Evolutionary conservation across 2,329 filamentous ascomycete species (phyloP), one percentile per base, ranked within the genome.

Genomic region (Raffaelea ambrosiae): DNA sequence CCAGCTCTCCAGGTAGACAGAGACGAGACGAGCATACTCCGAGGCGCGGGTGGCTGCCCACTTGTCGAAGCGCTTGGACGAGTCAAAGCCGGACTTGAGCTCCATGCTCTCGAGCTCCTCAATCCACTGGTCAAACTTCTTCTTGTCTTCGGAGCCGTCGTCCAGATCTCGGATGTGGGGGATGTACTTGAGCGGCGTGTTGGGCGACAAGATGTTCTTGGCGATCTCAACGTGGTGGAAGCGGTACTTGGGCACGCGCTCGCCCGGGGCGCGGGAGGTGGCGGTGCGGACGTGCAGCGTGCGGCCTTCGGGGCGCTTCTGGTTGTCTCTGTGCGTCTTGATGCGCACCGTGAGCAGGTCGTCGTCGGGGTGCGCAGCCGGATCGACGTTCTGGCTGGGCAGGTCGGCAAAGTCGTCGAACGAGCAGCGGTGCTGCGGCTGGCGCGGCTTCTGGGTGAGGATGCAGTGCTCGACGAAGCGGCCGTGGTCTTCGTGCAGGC

Each of bases 161-260:
- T 76, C 71, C 23, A 81, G 63, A 52, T 81, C 77, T 46, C 74
- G 70, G 44, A 81, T 61, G 58, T 80, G 76, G 14, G 77, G 77
- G 14, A 80, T 74, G 57, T 79, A 81, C 29, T 73, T 78, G 46
- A 80, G 66, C 66, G 77, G 76, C 1, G 76, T 79, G 56, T 79
- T 78, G 3, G 76, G 75, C 0, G 77, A 77, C 26, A 80, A 65
- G 33, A 81, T 72, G 48, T 80, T 81, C 57, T 75, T 78, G 57
- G 66, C 69, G 45, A 81, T 77, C 56, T 79, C 73, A 35, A 80
- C 73, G 50, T 80, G 75, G 54, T 81, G 77, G 53, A 79, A 80
- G 26, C 72, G 66, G 56, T 81, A 81, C 22, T 64, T 63, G n/a
- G 77, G 77, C 9, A 79, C 76, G n/a, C 70, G 66, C 19, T 72